Base-by-base conservation (phyloP, 768 basidiomycete genomes). In the Paxillus involutus region DNA sequence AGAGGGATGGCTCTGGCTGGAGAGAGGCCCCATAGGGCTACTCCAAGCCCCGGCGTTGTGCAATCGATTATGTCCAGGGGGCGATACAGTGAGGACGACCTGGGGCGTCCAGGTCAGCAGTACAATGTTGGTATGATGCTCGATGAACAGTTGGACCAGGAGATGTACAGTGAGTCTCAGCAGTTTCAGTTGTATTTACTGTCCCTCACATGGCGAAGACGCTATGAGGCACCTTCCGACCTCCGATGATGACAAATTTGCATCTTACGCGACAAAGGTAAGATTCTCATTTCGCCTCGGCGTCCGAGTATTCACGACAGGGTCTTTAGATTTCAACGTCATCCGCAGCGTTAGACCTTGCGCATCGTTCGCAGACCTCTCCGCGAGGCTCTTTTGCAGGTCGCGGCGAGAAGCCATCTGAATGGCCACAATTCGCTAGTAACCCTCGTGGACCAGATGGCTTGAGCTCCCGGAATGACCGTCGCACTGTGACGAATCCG, bases 281-380 rank as follows among this genome's bases (percentile, higher is more conserved):
- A 48, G 77, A 52, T 53, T 58, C 40, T 1, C 11, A 19, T 49
- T 55, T 41, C 12, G 51, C 49, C n/a, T 14, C 53, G 16, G 39
- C 47, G 47, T 36, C 32, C 16, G 14, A 11, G 50, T 52, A 49
- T 58, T 59, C 8, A 60, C 3, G 0, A 8, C 33, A 47, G 39
- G 43, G 16, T 33, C 6, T 13, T 12, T 57, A 93, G 84, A 78
- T 94, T 52, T 89, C 93, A 1, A 84, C 89, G 16, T 89, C 92
- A 16, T 96, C 95, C 17, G 94, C 91, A 33, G 95, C 96, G 40
- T 73, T 98, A 63, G 95, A 98, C 71, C 80, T 98, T 36, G 94
- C 96, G 14, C 91, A 94, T 47, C 80, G 91, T 33, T 86, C 91
- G 4, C 92, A 91, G 67, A 88, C 88, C 6, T 86, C 89, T 13